Conservation (phyloP, 805 yeast genomes). For the Teunomyces tritomae region DNA sequence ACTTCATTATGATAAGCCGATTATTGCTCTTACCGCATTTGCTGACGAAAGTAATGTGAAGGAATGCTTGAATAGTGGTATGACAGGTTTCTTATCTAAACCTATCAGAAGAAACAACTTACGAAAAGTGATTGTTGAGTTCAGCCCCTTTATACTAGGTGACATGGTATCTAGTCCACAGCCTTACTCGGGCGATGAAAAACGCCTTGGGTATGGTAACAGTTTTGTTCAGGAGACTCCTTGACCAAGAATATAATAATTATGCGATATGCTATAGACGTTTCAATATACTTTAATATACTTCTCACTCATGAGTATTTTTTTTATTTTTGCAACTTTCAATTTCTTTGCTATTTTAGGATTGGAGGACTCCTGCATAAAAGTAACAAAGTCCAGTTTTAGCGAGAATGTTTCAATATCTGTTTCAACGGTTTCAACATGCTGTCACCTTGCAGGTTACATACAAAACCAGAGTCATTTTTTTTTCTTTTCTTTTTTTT, state of each 20-base stretch:
- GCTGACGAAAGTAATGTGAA: constrained; percentile 89
- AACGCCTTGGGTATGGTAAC: constrained; percentile 19
- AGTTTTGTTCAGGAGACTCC: background rate
- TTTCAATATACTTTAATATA: background rate
- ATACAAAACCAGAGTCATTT: too few relatives aligned
- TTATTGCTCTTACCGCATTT: constrained; percentile 92
- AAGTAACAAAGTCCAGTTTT: background rate
- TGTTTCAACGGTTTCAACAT: background rate
- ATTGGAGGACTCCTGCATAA: too few relatives aligned
- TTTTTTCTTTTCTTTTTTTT: background rate
- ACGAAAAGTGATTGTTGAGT: constrained; percentile 52
- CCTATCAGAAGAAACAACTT: constrained; percentile 77
- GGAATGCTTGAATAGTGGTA: constrained; percentile 85
- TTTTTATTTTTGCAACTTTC: too few relatives aligned
- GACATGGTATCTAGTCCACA: constrained; percentile 36
- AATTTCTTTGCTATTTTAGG: background rate
- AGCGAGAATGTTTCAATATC: background rate
- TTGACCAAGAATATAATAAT: background rate
- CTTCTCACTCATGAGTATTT: too few relatives aligned
- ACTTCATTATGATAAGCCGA: constrained; percentile 63
- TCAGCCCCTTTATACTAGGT: constrained; percentile 36
- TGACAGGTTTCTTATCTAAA: constrained; percentile 87
- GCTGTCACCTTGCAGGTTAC: background rate
- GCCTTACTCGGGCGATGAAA: constrained; percentile 25
- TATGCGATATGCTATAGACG: background rate